These are phyloP conservation scores for Sarocladiaceae sp. DNA, from an alignment of 2,329 filamentous ascomycete genomes.

Conservation along the genomic window DNA sequence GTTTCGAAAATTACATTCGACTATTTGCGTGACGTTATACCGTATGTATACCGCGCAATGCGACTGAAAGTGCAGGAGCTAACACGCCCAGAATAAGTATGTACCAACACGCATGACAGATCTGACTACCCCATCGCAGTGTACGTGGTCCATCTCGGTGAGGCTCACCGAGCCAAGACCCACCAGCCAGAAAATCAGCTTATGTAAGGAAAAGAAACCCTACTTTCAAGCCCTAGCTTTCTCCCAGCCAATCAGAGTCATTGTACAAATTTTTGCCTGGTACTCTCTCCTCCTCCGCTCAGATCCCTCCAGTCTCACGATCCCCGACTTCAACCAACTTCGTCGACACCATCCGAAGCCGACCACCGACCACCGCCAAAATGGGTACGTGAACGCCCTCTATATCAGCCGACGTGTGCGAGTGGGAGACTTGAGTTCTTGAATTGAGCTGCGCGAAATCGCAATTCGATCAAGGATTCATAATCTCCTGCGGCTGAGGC, in stretches of 20 bases:
- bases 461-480: not conserved
- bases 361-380: constrained; percentile 41
- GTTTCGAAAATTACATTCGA: no score
- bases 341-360: constrained; percentile 28
- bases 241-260: constrained; percentile 6
- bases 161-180: no score
- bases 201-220: no score
- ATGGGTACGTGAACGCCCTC: constrained; percentile 52
- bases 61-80: no score
- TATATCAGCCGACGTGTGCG: constrained; percentile 40
- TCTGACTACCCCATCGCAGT: no score
- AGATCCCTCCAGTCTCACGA: constrained; percentile 10
- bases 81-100: no score
- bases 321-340: constrained; percentile 28
- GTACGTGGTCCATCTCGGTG: no score
- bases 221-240: not conserved
- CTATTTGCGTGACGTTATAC: no score
- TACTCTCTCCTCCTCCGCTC: not conserved
- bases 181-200: no score
- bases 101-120: no score
- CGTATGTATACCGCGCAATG: no score
- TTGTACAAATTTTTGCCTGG: constrained; percentile 4
- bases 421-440: constrained; percentile 31
- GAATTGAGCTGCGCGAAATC: no score
- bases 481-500: constrained; percentile 14